phyloP scores from a whole-genome alignment of 768 basidiomycete genomes.

The Naganishia vishniacii region DNA sequence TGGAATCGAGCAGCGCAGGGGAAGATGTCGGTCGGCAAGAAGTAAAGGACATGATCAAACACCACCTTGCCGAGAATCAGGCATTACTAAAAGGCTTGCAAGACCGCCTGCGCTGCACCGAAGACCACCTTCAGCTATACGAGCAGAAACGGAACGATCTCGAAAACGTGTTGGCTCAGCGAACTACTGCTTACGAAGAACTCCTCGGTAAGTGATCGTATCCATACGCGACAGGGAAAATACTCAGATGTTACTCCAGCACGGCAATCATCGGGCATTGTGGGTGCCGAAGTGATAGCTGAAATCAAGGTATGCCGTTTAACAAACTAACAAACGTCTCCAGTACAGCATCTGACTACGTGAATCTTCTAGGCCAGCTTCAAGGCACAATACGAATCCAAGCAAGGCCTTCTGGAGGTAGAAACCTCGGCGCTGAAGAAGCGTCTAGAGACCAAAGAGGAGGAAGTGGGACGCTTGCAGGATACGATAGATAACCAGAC shows the following conservation, averaged over 20 bases:
- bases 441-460: slow-evolving; percentile 75
- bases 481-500: slow-evolving; percentile 85
- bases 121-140: slow-evolving; percentile 87
- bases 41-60: slow-evolving; percentile 63
- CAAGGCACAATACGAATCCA: slow-evolving; percentile 85
- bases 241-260: not conserved
- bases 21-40: slow-evolving; percentile 45
- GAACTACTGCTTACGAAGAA: slow-evolving; percentile 95
- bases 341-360: too few relatives aligned
- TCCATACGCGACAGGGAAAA: not conserved
- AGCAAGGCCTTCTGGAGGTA: slow-evolving; percentile 78
- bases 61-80: slow-evolving; percentile 85
- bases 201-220: slow-evolving; percentile 61
- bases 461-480: slow-evolving; percentile 77
- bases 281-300: slow-evolving; percentile 65
- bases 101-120: slow-evolving; percentile 78
- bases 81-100: slow-evolving; percentile 77
- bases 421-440: slow-evolving; percentile 83
- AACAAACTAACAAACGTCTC: not conserved
- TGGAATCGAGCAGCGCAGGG: slow-evolving; percentile 52
- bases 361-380: slow-evolving; percentile 97
- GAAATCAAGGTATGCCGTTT: slow-evolving; percentile 71
- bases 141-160: slow-evolving; percentile 76
- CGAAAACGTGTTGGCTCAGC: slow-evolving; percentile 67
- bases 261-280: slow-evolving; percentile 2